A percentile compares a stretch with the other conserved stretches of the same genome.
These are phyloP conservation scores for Suillus luteus DNA, from an alignment of 768 basidiomycete genomes.

Conservation along the genomic window DNA sequence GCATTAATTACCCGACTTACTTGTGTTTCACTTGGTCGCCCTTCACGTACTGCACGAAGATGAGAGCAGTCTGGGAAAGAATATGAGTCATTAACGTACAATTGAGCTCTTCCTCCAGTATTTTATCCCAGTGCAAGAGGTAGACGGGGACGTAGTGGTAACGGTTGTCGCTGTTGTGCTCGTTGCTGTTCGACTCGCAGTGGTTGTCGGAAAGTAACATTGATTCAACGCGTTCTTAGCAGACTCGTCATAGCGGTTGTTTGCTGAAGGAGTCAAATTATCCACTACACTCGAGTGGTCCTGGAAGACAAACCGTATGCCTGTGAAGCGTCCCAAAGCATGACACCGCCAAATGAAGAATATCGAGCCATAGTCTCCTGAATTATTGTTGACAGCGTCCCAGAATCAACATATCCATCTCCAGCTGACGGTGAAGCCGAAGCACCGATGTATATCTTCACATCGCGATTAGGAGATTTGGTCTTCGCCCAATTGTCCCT, in stretches of 20 bases:
- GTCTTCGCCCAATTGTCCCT: slow-evolving; percentile 19
- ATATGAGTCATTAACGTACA: slow-evolving; percentile 25
- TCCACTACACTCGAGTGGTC: too few species aligned
- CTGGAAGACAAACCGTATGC: slow-evolving; percentile 30
- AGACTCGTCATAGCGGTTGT: slow-evolving; percentile 59
- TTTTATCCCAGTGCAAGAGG: slow-evolving; percentile 26
- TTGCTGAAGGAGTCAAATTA: slow-evolving; percentile 36
- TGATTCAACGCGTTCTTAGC: slow-evolving; percentile 51
- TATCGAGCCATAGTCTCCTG: slow-evolving; percentile 37
- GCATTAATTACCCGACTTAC: slow-evolving; percentile 34
- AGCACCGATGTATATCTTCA: slow-evolving; percentile 47
- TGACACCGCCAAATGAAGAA: slow-evolving; percentile 47
- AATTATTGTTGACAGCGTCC: slow-evolving; percentile 35
- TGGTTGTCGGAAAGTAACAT: slow-evolving; percentile 15
- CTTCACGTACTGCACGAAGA: slow-evolving; percentile 58
- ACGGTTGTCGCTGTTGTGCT: slow-evolving; percentile 19
- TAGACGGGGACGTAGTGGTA: slow-evolving; percentile 13
- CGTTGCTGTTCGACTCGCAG: slow-evolving; percentile 20
- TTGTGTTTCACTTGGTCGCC: slow-evolving; percentile 51
- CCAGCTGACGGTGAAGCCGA: slow-evolving; percentile 45
- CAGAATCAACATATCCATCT: slow-evolving; percentile 37
- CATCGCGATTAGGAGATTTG: slow-evolving; percentile 22
- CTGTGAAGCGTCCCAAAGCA: slow-evolving; percentile 50
- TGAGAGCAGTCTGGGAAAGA: slow-evolving; percentile 50
- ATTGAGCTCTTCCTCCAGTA: slow-evolving; percentile 9